A percentile compares a stretch with the other conserved stretches of the same genome.
These are phyloP conservation scores for Neoboletus brunneissimus DNA, from an alignment of 768 basidiomycete species.

Conservation along the genomic window DNA sequence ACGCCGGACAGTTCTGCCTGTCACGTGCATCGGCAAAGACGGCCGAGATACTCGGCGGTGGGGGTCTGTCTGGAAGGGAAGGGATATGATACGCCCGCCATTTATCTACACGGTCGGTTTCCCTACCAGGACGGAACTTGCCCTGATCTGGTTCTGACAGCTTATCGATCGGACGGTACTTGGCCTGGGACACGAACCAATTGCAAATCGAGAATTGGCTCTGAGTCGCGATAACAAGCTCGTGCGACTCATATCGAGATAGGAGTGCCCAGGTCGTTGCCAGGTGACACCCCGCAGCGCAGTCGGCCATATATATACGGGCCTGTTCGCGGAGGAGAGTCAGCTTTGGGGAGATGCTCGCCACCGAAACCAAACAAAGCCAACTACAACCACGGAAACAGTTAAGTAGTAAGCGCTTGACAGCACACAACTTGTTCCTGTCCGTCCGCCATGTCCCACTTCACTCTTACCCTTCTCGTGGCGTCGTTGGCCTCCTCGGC, in stretches of 20 bases:
- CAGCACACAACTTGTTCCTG: slow-evolving; percentile 8
- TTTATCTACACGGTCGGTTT: too few species aligned
- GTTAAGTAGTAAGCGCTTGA: slow-evolving; percentile 25
- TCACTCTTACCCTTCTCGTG: slow-evolving; percentile 36
- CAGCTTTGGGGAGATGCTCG: not conserved
- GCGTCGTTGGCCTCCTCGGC: slow-evolving; percentile 37
- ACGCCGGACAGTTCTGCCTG: not conserved
- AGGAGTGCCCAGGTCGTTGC: not conserved
- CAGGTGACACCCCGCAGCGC: too few species aligned
- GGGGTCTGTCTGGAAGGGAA: too few species aligned
- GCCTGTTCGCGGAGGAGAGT: not conserved
- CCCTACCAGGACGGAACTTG: too few species aligned
- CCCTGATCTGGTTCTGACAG: too few species aligned
- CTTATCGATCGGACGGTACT: too few species aligned
- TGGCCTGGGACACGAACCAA: not conserved
- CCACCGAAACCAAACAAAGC: slow-evolving; percentile 30
- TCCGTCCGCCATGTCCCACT: slow-evolving; percentile 33
- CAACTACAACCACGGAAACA: slow-evolving; percentile 18
- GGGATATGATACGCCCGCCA: too few species aligned
- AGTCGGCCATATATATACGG: too few species aligned
- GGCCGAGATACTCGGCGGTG: too few species aligned
- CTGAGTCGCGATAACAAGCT: not conserved
- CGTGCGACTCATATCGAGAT: not conserved
- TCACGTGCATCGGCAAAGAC: not conserved
- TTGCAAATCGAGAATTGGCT: not conserved